Evolutionary conservation across 257 asterid species (phyloP).

Genomic region (Solanum pimpinellifolium): DNA sequence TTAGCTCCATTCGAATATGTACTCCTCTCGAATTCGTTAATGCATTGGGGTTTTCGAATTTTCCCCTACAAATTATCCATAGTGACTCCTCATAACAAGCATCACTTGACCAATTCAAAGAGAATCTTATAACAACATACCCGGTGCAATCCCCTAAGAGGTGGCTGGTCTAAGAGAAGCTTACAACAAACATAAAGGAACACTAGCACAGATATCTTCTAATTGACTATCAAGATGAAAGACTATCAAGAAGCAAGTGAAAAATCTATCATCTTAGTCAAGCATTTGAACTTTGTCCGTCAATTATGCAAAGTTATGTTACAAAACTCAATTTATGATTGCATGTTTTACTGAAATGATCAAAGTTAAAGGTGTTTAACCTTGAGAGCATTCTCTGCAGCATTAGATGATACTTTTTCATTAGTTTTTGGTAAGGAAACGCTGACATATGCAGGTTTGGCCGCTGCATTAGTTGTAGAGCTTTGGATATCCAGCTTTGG

Average conservation of each 20-base stretch:
- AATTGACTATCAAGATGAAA: neutral
- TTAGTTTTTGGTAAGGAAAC: conserved; percentile 50
- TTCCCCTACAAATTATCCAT: conserved; percentile 13
- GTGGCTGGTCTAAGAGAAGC: neutral
- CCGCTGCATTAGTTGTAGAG: conserved; percentile 22
- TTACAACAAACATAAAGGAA: neutral
- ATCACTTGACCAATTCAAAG: neutral
- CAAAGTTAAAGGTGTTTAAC: conserved; percentile 21
- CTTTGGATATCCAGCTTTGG: conserved; percentile 56
- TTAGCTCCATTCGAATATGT: neutral
- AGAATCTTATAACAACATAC: neutral
- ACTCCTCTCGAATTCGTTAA: conserved; percentile 19
- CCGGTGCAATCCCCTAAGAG: neutral
- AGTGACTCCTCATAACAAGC: neutral
- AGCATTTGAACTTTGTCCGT: neutral
- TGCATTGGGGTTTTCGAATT: conserved; percentile 35
- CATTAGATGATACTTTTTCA: conserved; percentile 33
- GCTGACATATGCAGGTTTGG: conserved; percentile 75
- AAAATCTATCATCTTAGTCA: neutral
- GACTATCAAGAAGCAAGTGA: neutral
- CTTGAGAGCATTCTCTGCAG: conserved; percentile 61
- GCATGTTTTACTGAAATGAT: neutral
- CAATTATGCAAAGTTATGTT: neutral
- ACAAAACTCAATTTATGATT: neutral
- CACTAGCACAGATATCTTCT: neutral